A percentile compares a stretch with the other conserved stretches of the same genome.
Conservation (phyloP, 495 filamentous ascomycete genomes). For the Penicillium parvum region DNA sequence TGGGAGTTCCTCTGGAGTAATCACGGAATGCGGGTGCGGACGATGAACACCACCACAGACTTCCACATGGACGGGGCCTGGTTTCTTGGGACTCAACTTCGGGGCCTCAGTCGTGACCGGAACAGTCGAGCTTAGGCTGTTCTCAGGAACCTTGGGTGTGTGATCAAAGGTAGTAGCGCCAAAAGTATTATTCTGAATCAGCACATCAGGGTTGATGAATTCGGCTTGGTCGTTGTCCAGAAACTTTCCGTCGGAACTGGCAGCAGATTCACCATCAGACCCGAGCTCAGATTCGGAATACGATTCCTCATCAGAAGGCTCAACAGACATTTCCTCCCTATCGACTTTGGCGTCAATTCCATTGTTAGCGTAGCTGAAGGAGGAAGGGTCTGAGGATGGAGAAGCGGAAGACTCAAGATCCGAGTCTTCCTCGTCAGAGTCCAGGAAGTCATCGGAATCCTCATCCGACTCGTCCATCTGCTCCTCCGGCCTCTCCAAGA, state of each 20-base stretch:
- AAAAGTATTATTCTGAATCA: not conserved
- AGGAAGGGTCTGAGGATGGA: not conserved
- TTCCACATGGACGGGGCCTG: too few relatives aligned
- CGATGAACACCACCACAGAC: too few relatives aligned
- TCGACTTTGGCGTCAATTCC: not conserved
- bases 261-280: constrained; percentile 5
- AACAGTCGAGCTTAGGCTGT: too few relatives aligned
- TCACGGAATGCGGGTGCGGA: not conserved
- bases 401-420: constrained; percentile 1
- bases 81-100: too few relatives aligned
- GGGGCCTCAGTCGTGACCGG: too few relatives aligned
- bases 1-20: not conserved
- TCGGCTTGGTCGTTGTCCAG: too few relatives aligned
- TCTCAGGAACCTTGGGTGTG: not conserved
- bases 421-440: constrained; percentile 6
- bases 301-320: not conserved
- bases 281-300: not conserved
- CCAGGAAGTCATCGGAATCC: not conserved
- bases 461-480: not conserved
- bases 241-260: not conserved
- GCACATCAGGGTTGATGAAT: not conserved
- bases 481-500: too few relatives aligned
- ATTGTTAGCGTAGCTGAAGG: not conserved
- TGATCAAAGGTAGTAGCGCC: not conserved
- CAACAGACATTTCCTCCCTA: too few relatives aligned